phyloP scores from a whole-genome alignment of 2,329 filamentous ascomycete species.

The Cordyceps militaris region DNA sequence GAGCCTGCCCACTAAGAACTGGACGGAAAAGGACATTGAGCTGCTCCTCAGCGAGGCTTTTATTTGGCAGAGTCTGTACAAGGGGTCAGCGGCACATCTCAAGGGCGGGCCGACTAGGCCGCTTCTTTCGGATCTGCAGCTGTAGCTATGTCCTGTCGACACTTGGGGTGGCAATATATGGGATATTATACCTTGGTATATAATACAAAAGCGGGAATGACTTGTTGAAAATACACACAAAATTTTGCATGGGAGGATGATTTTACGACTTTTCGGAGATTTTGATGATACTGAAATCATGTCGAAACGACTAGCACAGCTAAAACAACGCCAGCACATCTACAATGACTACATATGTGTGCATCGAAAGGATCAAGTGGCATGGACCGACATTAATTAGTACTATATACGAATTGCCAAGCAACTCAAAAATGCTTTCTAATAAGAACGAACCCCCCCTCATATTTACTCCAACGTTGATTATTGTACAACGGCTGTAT shows the following conservation, averaged over 20 bases:
- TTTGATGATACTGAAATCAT: no score
- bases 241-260: not conserved
- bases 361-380: not conserved
- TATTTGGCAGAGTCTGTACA: slow-evolving; percentile 97
- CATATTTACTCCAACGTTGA: not conserved
- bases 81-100: slow-evolving; percentile 87
- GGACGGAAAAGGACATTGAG: slow-evolving; percentile 98
- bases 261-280: no score
- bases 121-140: slow-evolving; percentile 29
- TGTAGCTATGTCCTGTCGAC: slow-evolving; percentile 13
- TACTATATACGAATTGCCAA: not conserved
- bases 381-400: not conserved
- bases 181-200: not conserved
- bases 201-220: not conserved
- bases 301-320: no score
- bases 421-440: not conserved
- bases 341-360: not conserved
- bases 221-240: not conserved
- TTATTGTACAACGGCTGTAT: not conserved
- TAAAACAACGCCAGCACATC: no score
- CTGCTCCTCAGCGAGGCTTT: slow-evolving; percentile 92
- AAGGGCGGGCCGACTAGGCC: slow-evolving; percentile 41
- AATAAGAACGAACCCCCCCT: not conserved
- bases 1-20: slow-evolving; percentile 81
- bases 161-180: not conserved